A percentile compares a stretch with the other conserved stretches of the same genome.
Evolutionary conservation across 2,329 filamentous ascomycete genomes (phyloP).

Genomic region (Verruconis gallopava): DNA sequence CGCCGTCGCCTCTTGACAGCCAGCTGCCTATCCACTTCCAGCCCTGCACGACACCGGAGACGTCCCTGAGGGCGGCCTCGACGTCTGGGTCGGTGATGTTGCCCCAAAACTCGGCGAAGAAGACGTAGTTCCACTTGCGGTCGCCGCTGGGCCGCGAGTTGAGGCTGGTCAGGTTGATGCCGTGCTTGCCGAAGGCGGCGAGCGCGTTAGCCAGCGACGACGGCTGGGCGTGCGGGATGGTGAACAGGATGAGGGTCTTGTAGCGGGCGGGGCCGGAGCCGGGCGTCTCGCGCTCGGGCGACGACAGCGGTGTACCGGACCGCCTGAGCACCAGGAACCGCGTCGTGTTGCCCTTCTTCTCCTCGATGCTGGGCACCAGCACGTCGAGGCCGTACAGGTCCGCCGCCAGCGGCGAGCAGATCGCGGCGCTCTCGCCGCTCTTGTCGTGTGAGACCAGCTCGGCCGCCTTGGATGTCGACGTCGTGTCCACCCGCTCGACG

Average conservation of each 20-base stretch:
- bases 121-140: slow-evolving; percentile 78
- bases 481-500: slow-evolving; percentile 70
- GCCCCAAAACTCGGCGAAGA: slow-evolving; percentile 82
- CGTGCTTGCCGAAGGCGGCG: slow-evolving; percentile 58
- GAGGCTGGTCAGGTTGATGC: slow-evolving; percentile 80
- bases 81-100: slow-evolving; percentile 47
- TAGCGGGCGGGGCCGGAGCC: slow-evolving; percentile 10
- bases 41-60: slow-evolving; percentile 44
- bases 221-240: slow-evolving; percentile 55
- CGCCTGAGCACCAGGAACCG: slow-evolving; percentile 56
- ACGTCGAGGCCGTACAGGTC: slow-evolving; percentile 53
- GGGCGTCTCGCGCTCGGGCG: background rate
- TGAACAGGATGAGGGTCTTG: slow-evolving; percentile 63
- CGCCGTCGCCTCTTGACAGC: slow-evolving; percentile 19
- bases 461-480: slow-evolving; percentile 74
- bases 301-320: background rate
- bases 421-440: slow-evolving; percentile 54
- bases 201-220: slow-evolving; percentile 77
- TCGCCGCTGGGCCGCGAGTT: slow-evolving; percentile 69
- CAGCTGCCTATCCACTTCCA: slow-evolving; percentile 62
- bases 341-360: slow-evolving; percentile 63
- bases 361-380: slow-evolving; percentile 58
- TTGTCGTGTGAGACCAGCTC: slow-evolving; percentile 55
- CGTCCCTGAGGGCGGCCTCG: slow-evolving; percentile 44
- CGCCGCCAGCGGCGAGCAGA: slow-evolving; percentile 65